Evolutionary conservation across 257 asterid species (phyloP).

Genomic region (Fraxinus pennsylvanica): DNA sequence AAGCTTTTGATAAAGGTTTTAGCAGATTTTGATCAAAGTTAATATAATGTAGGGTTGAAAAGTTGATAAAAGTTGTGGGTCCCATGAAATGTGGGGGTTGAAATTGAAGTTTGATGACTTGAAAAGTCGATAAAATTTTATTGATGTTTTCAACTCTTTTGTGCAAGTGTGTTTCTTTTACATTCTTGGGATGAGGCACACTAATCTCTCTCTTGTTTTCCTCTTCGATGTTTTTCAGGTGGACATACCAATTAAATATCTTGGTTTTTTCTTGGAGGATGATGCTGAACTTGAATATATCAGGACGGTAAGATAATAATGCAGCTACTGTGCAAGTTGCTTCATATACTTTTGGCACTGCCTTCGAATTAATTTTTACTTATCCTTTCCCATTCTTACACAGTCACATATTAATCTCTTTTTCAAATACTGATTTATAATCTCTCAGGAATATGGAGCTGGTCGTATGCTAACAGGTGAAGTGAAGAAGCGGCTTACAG

Average conservation of each 20-base stretch:
- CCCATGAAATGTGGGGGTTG: too few relatives aligned
- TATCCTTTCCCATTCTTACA: background rate
- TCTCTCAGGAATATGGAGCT: conserved; percentile 74
- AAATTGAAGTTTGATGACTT: too few relatives aligned
- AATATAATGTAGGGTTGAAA: too few relatives aligned
- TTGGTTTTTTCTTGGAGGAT: conserved; percentile 91
- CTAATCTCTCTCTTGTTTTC: conserved; percentile 12
- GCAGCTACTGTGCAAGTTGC: background rate
- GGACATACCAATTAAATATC: conserved; percentile 84
- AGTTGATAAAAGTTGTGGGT: too few relatives aligned
- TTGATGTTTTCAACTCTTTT: background rate
- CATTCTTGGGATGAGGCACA: background rate
- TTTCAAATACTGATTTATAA: conserved; percentile 14
- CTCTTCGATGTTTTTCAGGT: conserved; percentile 48
- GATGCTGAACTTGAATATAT: conserved; percentile 76
- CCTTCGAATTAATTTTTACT: background rate
- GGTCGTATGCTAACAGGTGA: conserved; percentile 97
- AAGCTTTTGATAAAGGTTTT: too few relatives aligned
- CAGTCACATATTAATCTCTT: background rate
- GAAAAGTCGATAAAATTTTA: too few relatives aligned
- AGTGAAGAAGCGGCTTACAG: conserved; percentile 48
- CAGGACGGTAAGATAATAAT: conserved; percentile 45
- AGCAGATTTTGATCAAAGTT: too few relatives aligned
- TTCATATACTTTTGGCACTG: background rate
- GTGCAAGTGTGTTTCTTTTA: background rate